phyloP scores from a whole-genome alignment of 306 rosid species.

The Senna tora region DNA sequence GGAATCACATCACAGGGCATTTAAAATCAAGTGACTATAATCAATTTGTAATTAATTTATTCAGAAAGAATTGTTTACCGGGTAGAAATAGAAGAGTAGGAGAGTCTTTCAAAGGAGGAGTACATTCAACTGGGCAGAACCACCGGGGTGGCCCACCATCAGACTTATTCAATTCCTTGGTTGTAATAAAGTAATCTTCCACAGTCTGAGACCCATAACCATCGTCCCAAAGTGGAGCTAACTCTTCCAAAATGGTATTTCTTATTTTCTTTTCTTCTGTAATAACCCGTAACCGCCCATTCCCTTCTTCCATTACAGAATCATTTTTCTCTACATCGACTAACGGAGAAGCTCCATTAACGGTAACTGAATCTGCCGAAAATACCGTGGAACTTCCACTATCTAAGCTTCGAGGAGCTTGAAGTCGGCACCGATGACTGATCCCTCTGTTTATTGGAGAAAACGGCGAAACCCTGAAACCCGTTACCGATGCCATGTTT shows the following conservation, averaged over 20 bases:
- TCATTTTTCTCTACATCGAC: conserved; percentile 45
- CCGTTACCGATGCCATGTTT: conserved; percentile 56
- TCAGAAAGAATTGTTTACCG: conserved; percentile 52
- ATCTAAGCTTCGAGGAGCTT: conserved; percentile 44
- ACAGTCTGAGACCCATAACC: conserved; percentile 80
- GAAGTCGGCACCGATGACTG: conserved; percentile 36
- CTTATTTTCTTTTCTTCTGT: conserved; percentile 30
- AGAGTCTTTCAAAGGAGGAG: conserved; percentile 54
- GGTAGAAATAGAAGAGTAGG: conserved; percentile 82
- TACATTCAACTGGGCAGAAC: conserved; percentile 73
- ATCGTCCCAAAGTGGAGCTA: conserved; percentile 79
- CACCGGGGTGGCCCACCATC: conserved; percentile 94
- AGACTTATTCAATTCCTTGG: conserved; percentile 51
- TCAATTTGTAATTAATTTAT: background rate
- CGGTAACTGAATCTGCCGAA: conserved; percentile 51
- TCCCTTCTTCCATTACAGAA: conserved; percentile 40
- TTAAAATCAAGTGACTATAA: background rate
- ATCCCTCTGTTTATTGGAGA: conserved; percentile 16
- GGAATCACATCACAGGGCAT: background rate
- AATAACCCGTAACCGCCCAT: conserved; percentile 34
- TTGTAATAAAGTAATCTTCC: conserved; percentile 67
- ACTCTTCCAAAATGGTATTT: conserved; percentile 36
- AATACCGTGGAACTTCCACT: conserved; percentile 40
- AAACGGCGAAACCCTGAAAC: conserved; percentile 47
- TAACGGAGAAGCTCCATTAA: conserved; percentile 47